These are phyloP conservation scores for Entelexis sorbosivorans DNA, from an alignment of 1,139 yeast genomes.

Conservation along the genomic window DNA sequence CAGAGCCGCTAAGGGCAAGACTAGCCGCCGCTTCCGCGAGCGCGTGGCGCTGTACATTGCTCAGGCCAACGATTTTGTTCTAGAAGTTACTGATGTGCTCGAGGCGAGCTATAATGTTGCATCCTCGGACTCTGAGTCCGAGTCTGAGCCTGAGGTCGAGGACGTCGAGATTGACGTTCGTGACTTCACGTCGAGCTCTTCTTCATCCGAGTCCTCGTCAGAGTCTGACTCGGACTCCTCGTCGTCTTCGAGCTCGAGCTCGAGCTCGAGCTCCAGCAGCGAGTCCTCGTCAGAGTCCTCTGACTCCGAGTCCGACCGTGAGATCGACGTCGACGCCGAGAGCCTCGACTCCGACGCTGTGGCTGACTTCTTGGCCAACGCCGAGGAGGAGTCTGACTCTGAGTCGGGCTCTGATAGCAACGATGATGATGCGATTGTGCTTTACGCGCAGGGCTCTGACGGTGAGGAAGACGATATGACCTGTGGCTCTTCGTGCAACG, in stretches of 20 bases:
- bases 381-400: conserved; percentile 19
- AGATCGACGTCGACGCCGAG: conserved; percentile 24
- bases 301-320: conserved; percentile 19
- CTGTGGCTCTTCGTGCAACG: conserved; percentile 5
- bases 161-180: conserved; percentile 12
- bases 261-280: conserved; percentile 1
- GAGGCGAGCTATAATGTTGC: conserved; percentile 20
- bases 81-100: conserved; percentile 23
- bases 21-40: conserved; percentile 23
- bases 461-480: conserved; percentile 9
- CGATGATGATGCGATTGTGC: conserved; percentile 11
- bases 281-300: conserved; percentile 16
- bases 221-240: conserved; percentile 13
- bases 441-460: conserved; percentile 14
- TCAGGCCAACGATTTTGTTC: conserved; percentile 21
- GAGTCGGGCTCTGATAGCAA: conserved; percentile 17
- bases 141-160: conserved; percentile 12
- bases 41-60: conserved; percentile 25
- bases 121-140: conserved; percentile 17
- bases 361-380: conserved; percentile 23
- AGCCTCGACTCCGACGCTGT: conserved; percentile 25
- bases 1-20: conserved; percentile 21
- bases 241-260: conserved; percentile 6
- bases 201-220: not conserved
- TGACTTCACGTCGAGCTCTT: conserved; percentile 2